Percentiles rank a stretch among this genome's conserved stretches.
phyloP scores from a whole-genome alignment of 305 asterid species.

The Plantago lanceolata region DNA sequence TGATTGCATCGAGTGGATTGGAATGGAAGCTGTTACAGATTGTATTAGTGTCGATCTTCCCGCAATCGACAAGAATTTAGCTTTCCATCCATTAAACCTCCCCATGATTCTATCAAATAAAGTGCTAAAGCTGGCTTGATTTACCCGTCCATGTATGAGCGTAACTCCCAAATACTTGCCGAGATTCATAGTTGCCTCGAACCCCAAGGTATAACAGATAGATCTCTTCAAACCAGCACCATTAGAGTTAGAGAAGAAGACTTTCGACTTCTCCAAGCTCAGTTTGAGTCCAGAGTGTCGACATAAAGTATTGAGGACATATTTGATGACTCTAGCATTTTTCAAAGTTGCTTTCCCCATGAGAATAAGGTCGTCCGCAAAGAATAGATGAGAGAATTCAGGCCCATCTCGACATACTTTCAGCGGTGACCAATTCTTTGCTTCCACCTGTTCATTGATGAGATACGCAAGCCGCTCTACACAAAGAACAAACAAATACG shows the following conservation, averaged over 20 bases:
- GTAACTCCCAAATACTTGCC: background rate
- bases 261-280: background rate
- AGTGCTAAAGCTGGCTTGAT: background rate
- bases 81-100: background rate
- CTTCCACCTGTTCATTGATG: no score
- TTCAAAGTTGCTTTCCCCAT: no score
- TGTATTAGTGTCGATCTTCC: background rate
- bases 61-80: background rate
- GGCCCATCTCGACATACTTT: no score
- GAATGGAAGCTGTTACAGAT: background rate
- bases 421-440: no score
- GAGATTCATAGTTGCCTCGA: background rate
- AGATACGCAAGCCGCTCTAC: no score
- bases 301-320: background rate
- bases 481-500: no score
- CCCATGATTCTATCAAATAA: background rate
- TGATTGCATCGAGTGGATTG: background rate
- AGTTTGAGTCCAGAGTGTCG: no score
- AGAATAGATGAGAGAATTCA: no score
- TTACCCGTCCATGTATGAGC: background rate
- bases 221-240: background rate
- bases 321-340: no score
- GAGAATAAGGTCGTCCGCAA: no score
- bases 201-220: background rate
- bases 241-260: background rate